Conservation (phyloP, 139 green algal species). For the Picochlorum costavermella region DNA sequence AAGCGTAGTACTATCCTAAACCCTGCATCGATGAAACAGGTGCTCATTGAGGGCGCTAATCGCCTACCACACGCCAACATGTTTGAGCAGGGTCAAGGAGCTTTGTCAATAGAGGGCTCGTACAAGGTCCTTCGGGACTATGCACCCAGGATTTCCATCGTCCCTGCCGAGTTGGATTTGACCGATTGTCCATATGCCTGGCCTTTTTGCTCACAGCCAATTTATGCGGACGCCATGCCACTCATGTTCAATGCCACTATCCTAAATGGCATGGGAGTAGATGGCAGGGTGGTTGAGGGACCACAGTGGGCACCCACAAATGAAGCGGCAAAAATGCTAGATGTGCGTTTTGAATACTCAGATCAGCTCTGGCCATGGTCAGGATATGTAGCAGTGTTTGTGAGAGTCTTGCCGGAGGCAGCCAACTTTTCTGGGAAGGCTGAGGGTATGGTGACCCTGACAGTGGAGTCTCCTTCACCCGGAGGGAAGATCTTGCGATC, state of each 20-base stretch:
- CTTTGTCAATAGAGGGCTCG: conserved; percentile 58
- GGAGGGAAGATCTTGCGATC: conserved; percentile 27
- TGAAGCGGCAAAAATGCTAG: conserved; percentile 58
- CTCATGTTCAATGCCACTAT: conserved; percentile 94
- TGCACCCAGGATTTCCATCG: conserved; percentile 70
- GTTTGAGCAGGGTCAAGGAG: conserved; percentile 72
- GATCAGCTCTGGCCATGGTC: conserved; percentile 91
- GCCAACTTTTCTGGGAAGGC: conserved; percentile 26
- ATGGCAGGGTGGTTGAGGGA: conserved; percentile 39
- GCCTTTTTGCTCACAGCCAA: conserved; percentile 82
- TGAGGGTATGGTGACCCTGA: conserved; percentile 51
- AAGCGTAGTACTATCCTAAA: conserved; percentile 74
- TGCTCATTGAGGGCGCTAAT: conserved; percentile 84
- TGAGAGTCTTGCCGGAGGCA: conserved; percentile 55
- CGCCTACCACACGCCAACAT: conserved; percentile 62
- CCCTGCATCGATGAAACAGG: conserved; percentile 97
- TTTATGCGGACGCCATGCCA: conserved; percentile 74
- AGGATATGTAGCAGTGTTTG: conserved; percentile 83
- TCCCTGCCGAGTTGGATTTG: conserved; percentile 74
- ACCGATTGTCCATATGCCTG: conserved; percentile 93
- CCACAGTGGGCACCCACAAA: conserved; percentile 51
- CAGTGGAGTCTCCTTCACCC: conserved; percentile 58
- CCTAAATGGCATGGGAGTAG: conserved; percentile 89
- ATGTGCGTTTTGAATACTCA: conserved; percentile 71
- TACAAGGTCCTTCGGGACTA: conserved; percentile 63